A percentile compares a stretch with the other conserved stretches of the same genome.
Evolutionary conservation across 2,329 filamentous ascomycete genomes (phyloP).

Genomic region (Ceratocystis diversiconidia): DNA sequence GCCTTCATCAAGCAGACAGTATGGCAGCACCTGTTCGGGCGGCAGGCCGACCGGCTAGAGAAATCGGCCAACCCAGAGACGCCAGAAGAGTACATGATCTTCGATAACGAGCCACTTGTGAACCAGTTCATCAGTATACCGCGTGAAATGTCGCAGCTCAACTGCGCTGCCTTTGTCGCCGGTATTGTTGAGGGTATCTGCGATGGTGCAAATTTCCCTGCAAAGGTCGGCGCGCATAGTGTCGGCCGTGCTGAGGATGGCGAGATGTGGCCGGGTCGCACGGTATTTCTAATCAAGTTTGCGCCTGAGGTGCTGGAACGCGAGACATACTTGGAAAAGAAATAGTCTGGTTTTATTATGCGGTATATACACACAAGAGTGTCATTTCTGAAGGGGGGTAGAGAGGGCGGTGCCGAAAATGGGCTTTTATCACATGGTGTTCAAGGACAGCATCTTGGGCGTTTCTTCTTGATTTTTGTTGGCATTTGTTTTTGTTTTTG

Average conservation of each 20-base stretch:
- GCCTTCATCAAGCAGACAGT: slow-evolving; percentile 90
- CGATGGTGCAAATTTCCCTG: slow-evolving; percentile 80
- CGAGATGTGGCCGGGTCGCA: slow-evolving; percentile 92
- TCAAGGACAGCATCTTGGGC: slow-evolving; percentile 4
- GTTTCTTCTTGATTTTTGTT: slow-evolving; percentile 8
- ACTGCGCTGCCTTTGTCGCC: slow-evolving; percentile 89
- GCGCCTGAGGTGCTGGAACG: slow-evolving; percentile 80
- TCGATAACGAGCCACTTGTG: slow-evolving; percentile 92
- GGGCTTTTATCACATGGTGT: slow-evolving; percentile 3
- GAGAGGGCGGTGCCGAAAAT: not conserved
- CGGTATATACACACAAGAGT: no score
- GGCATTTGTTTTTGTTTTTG: slow-evolving; percentile 4
- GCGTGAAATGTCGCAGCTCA: slow-evolving; percentile 89
- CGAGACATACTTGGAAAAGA: slow-evolving; percentile 64
- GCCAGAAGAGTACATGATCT: slow-evolving; percentile 96
- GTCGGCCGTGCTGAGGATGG: slow-evolving; percentile 43
- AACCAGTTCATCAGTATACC: slow-evolving; percentile 90
- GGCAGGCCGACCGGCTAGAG: slow-evolving; percentile 84
- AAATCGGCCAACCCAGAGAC: slow-evolving; percentile 69
- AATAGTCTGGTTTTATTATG: slow-evolving; percentile 21
- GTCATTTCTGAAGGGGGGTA: not conserved
- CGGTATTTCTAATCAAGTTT: slow-evolving; percentile 91
- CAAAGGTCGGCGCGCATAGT: slow-evolving; percentile 78
- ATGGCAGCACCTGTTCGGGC: slow-evolving; percentile 83
- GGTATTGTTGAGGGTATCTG: slow-evolving; percentile 92